phyloP scores from a whole-genome alignment of 768 basidiomycete species.

The Psilocybe cubensis region DNA sequence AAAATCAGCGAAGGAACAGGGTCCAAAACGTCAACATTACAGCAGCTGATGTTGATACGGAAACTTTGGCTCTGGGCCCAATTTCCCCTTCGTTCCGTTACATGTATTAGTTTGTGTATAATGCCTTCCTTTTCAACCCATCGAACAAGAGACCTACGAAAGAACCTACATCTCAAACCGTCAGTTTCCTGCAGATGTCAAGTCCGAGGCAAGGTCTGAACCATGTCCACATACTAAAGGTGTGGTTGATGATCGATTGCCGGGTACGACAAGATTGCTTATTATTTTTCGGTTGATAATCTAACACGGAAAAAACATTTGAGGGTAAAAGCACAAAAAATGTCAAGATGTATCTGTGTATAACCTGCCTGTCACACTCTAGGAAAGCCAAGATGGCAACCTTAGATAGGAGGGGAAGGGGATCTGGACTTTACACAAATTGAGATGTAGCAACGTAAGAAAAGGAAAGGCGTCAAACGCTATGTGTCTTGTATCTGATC shows the following conservation, averaged over 20 bases:
- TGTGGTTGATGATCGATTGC: not conserved
- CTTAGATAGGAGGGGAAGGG: constrained; percentile 12
- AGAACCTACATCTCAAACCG: constrained; percentile 10
- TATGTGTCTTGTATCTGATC: constrained; percentile 25
- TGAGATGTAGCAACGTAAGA: constrained; percentile 29
- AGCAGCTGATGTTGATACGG: constrained; percentile 49
- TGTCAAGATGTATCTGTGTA: constrained; percentile 34
- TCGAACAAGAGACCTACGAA: not conserved
- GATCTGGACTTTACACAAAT: constrained; percentile 28
- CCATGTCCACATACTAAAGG: constrained; percentile 8
- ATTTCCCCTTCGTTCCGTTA: constrained; percentile 47
- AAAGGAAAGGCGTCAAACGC: constrained; percentile 37
- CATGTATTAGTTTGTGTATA: constrained; percentile 40
- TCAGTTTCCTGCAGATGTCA: constrained; percentile 10
- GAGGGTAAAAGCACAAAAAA: constrained; percentile 29
- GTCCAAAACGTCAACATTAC: constrained; percentile 42
- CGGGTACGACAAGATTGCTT: constrained; percentile 22
- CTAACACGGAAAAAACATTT: constrained; percentile 41
- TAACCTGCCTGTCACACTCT: constrained; percentile 43
- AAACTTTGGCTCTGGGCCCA: constrained; percentile 44
- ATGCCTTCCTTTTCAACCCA: not conserved
- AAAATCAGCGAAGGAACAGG: constrained; percentile 48
- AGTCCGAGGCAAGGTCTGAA: constrained; percentile 19
- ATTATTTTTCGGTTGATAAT: constrained; percentile 34
- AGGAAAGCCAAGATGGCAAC: constrained; percentile 18